Base-by-base conservation (phyloP, 2,329 filamentous ascomycete genomes). In the Scopulariopsis brevicaulis region DNA sequence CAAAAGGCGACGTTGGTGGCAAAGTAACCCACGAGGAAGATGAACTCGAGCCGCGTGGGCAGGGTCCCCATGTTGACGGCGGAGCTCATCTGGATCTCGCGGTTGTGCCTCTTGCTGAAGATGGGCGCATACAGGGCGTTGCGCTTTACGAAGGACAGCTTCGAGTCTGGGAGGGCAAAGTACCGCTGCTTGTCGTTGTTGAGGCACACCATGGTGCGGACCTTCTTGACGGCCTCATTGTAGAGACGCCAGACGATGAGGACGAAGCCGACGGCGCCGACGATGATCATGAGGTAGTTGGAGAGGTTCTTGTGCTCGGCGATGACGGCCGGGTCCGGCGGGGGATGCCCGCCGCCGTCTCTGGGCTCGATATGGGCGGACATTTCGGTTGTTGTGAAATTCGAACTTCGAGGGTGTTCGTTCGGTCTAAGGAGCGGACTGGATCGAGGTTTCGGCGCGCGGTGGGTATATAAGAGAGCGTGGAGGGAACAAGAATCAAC, bases 181-280 rank as follows among this genome's bases (percentile, higher is more conserved):
- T 90, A 96, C 60, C 81, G 78, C 70, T 96, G 91, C 1, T 79
- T 86, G 62, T 89, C 86, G 73, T 90, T 90, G 73, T 82, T 86
- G 63, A 96, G 79, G 66, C 85, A 90, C 50, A 87, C 80, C 52
- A 96, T 77, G 28, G 82, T 86, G 62, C 91, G 83, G 43, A 92
- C 75, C 66, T 94, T 86, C 63, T 80, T 82, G 59, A 82, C 75
- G 59, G 87, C 72, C 58, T 80, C 77, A 55, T 83, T 77, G 58
- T 76, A 71, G 62, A 85, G 69, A 61, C 86, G 83, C 81, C 89
- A 93, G 62, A 85, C 64, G 62, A 89, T 77, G 64, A 92, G 76
- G 55, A 79, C 77, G 40, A 70, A 77, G 14, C 86, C 79, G 56
- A 91, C 75, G 55, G 79, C 78, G 57, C 82, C 82, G 69, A 88